A percentile compares a stretch with the other conserved stretches of the same genome.
Conservation (phyloP, 1,139 yeast species). For the Wickerhamomyces sp. region DNA sequence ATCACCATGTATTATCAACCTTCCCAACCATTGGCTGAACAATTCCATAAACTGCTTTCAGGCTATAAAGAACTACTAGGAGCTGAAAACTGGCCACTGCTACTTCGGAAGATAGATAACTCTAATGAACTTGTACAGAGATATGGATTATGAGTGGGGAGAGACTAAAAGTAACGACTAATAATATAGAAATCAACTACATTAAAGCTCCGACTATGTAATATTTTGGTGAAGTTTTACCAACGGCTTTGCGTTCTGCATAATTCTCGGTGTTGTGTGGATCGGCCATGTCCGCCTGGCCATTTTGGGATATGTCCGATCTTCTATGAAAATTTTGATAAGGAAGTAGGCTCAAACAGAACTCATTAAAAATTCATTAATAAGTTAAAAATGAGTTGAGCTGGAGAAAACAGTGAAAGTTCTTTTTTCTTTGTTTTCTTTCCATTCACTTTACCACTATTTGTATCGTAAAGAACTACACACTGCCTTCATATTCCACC, state of each 20-base stretch:
- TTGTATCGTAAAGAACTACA: too few species aligned
- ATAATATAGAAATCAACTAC: background rate
- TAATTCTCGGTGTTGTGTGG: background rate
- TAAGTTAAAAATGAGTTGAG: background rate
- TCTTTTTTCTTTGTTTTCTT: too few species aligned
- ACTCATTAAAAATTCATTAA: too few species aligned
- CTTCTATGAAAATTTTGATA: background rate
- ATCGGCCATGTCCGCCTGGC: background rate
- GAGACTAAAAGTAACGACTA: background rate
- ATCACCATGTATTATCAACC: conserved; percentile 59
- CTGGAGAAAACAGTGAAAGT: too few species aligned
- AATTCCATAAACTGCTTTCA: conserved; percentile 39
- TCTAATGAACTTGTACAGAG: conserved; percentile 13
- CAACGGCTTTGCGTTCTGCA: background rate
- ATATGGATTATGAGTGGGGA: conserved; percentile 3
- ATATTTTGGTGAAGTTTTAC: background rate
- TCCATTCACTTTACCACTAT: too few species aligned
- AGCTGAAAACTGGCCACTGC: conserved; percentile 30
- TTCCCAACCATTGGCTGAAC: conserved; percentile 38
- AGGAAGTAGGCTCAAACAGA: background rate
- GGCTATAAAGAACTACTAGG: conserved; percentile 51
- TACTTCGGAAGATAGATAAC: conserved; percentile 24
- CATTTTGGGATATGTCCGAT: background rate
- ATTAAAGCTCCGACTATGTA: background rate
- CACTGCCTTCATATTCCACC: too few species aligned